Evolutionary conservation across 2,329 filamentous ascomycete genomes (phyloP), one percentile per base, ranked within the genome.

Genomic region (Thermothelomyces thermophilus): DNA sequence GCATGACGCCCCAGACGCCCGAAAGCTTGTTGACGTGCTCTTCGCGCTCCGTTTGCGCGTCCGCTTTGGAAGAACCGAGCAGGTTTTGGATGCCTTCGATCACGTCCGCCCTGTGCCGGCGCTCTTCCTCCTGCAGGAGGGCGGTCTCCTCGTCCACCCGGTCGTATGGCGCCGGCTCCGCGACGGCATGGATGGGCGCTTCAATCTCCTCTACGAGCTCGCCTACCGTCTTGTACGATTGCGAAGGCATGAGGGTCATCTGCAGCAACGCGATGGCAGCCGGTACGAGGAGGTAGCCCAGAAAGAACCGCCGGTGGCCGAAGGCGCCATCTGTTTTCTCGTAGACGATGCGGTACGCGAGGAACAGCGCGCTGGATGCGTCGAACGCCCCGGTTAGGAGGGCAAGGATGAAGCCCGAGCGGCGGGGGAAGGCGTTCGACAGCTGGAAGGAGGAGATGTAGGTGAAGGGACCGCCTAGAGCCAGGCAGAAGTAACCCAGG

Each of bases 1-100:
- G 90, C 68, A 95, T 79, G 19, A 85, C 84, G 22, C 90, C 90
- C 86, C 88, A 95, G 30, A 95, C 86, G 4, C 88, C 89, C 16
- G 83, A 86, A 9, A 75, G 77, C 44, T 79, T 74, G 54, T 86
- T 84, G 62, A 84, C 85, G 59, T 76, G 74, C 63, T 87, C 84
- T 66, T 91, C 86, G 44, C 76, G 73, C 54, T 78, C 72, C 5
- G 77, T 76, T 54, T 89, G 84, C 55, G 81, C 73, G 48, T 82
- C 76, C 20, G 78, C 83, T 31, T 76, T 70, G 37, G 67, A 66
- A 4, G 80, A 78, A 17, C 87, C 86, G 0, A 95, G 73, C 1
- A 95, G 74, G 39, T 80, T 76, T 35, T 87, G 83, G 52, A 93
- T 85, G 55, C 90, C 84, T 30, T 79, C 78, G 22, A 84, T 79